Percentiles rank a stretch among this genome's conserved stretches.
Evolutionary conservation across 345 rosid genomes (phyloP).

Genomic region (Sisymbrium altissimum): DNA sequence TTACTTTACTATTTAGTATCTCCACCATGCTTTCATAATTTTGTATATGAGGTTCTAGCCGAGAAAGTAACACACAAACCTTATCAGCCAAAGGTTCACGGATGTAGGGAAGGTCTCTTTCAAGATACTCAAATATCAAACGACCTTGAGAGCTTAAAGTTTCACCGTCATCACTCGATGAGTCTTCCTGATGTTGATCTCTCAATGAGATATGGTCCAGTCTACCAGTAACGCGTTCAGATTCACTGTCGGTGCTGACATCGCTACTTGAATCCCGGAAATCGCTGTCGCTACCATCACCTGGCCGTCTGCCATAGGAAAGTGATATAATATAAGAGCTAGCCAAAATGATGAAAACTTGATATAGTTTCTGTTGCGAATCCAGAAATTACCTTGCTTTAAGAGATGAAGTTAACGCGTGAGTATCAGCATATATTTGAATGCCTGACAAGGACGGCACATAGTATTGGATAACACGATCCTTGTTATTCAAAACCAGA

Average conservation of each 20-base stretch:
- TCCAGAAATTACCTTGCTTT: slow-evolving; percentile 42
- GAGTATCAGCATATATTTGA: slow-evolving; percentile 53
- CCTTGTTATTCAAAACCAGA: slow-evolving; percentile 41
- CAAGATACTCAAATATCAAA: slow-evolving; percentile 75
- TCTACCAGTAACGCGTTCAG: slow-evolving; percentile 58
- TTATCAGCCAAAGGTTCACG: slow-evolving; percentile 91
- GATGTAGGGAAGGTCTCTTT: slow-evolving; percentile 69
- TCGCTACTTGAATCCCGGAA: slow-evolving; percentile 72
- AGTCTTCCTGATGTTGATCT: slow-evolving; percentile 46
- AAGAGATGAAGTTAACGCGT: slow-evolving; percentile 37
- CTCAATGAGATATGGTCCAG: slow-evolving; percentile 53
- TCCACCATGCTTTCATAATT: not conserved
- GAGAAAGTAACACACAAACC: slow-evolving; percentile 57
- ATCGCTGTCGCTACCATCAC: slow-evolving; percentile 78
- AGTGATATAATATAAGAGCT: slow-evolving; percentile 2
- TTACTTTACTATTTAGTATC: not conserved
- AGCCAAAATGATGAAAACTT: not conserved
- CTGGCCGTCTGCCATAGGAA: slow-evolving; percentile 37
- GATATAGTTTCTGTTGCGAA: not conserved
- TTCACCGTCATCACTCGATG: slow-evolving; percentile 80
- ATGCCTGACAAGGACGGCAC: slow-evolving; percentile 71
- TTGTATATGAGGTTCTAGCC: not conserved
- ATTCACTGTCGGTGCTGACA: slow-evolving; percentile 70
- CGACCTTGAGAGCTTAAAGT: slow-evolving; percentile 44
- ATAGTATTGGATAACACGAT: slow-evolving; percentile 65